phyloP scores from a whole-genome alignment of 805 yeast genomes.

The Candida orba region DNA sequence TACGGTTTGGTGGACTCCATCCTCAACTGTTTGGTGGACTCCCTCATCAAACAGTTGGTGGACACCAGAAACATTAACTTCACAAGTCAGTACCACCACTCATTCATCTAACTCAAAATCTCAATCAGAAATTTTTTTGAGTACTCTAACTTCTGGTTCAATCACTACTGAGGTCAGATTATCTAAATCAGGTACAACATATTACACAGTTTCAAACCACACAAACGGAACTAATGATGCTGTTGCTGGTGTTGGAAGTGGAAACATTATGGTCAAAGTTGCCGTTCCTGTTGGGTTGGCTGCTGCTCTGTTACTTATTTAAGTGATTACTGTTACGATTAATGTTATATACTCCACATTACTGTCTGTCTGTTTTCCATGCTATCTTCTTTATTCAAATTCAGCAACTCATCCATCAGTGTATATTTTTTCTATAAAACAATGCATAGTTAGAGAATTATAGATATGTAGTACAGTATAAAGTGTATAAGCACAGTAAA shows the following conservation, averaged over 20 bases:
- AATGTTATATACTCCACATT: no score
- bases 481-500: no score
- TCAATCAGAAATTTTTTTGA: not conserved
- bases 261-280: not conserved
- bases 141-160: slow-evolving; percentile 3
- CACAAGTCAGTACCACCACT: not conserved
- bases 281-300: slow-evolving; percentile 1
- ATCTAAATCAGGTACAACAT: not conserved
- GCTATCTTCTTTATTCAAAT: no score
- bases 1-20: slow-evolving; percentile 10
- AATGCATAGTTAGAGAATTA: no score
- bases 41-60: slow-evolving; percentile 9
- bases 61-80: slow-evolving; percentile 3
- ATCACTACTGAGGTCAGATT: slow-evolving; percentile 1
- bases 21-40: slow-evolving; percentile 11
- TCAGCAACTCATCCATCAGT: no score
- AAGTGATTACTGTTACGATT: slow-evolving; percentile 34
- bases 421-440: no score
- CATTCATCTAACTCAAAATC: not conserved
- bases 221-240: slow-evolving; percentile 2
- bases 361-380: no score
- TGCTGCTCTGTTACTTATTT: slow-evolving; percentile 48
- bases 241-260: not conserved
- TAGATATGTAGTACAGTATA: no score
- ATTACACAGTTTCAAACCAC: not conserved